Base-by-base conservation (phyloP, 768 basidiomycete species). In the Psilocybe cyanescens region DNA sequence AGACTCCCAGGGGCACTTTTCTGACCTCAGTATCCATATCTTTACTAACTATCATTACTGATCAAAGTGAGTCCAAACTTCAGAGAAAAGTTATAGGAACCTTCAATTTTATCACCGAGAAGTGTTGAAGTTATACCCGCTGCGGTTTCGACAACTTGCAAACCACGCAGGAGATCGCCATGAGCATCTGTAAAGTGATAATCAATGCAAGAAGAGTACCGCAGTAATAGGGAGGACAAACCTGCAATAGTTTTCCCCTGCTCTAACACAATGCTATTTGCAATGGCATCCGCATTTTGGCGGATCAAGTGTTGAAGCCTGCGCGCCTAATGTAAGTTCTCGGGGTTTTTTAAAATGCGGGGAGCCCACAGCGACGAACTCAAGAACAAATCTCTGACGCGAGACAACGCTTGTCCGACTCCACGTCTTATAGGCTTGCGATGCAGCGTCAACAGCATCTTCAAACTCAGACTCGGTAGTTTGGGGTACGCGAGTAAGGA, bases 11-110 rank as follows among this genome's bases (percentile, higher is more conserved):
- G 2, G 96, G 94, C 16, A 94, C 75, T 66, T 86, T 86, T 53
- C 95, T 85, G 14, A 91, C 88, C 62, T 92, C 87, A 2, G 96
- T 97, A 71, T 98, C 96, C 96, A 98, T 98, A 72, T 97, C 96
- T 74, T 88, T 94, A 76, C 91, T 92, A 17, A 98, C 92, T 92
- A 65, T 24, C 19, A 48, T 29, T 29, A 24, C n/a, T 17, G 46
- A 57, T 37, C 33, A 45, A 58, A 28, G 62, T 33, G 39, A 41
- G 3, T 35, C 11, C 14, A 54, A 59, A n/a, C 31, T 17, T 28
- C 48, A 55, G 5, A n/a, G 30, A 24, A 24, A 24, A 49, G 30
- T 28, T 44, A 12, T 11, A 12, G n/a, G 35, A 74, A 92, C 96
- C 92, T 82, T 99, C 97, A 48, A 97, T 77, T 72, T 95, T 95